Conservation (phyloP, 176 grass and related monocot species). For the Zoysia japonica region DNA sequence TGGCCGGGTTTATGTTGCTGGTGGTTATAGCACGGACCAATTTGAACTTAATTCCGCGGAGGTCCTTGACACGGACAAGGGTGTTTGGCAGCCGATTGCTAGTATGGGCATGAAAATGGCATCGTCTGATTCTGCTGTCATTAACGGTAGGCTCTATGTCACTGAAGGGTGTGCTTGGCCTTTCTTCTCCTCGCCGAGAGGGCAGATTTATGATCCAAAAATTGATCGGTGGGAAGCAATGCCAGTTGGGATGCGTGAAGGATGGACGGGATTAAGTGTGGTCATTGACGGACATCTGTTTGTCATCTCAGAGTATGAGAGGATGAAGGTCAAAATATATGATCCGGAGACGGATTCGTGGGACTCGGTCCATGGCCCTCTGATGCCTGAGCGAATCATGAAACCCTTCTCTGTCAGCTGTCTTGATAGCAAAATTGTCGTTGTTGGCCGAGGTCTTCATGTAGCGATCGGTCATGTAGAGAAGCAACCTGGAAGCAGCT, state of each 20-base stretch:
- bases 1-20: conserved; percentile 74
- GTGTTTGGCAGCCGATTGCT: conserved; percentile 57
- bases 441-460: conserved; percentile 72
- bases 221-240: conserved; percentile 64
- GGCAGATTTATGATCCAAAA: conserved; percentile 75
- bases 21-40: conserved; percentile 80
- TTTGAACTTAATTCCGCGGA: conserved; percentile 83
- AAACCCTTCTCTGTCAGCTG: conserved; percentile 78
- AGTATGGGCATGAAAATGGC: conserved; percentile 86
- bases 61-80: conserved; percentile 63
- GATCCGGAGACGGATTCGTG: conserved; percentile 64
- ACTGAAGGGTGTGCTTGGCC: conserved; percentile 90
- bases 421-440: conserved; percentile 57
- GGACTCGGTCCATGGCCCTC: conserved; percentile 62
- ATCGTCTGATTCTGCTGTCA: conserved; percentile 73
- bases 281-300: conserved; percentile 60
- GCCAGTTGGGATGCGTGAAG: conserved; percentile 86
- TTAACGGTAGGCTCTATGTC: conserved; percentile 63
- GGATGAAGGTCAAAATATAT: conserved; percentile 84
- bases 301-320: conserved; percentile 83
- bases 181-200: conserved; percentile 81
- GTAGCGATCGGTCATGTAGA: conserved; percentile 67
- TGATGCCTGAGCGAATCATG: conserved; percentile 65
- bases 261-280: conserved; percentile 73
- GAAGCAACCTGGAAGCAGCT: conserved; percentile 23